Percentiles rank a stretch among this genome's conserved stretches.
phyloP scores from a whole-genome alignment of 257 asterid species.

The Ilex aquifolium region DNA sequence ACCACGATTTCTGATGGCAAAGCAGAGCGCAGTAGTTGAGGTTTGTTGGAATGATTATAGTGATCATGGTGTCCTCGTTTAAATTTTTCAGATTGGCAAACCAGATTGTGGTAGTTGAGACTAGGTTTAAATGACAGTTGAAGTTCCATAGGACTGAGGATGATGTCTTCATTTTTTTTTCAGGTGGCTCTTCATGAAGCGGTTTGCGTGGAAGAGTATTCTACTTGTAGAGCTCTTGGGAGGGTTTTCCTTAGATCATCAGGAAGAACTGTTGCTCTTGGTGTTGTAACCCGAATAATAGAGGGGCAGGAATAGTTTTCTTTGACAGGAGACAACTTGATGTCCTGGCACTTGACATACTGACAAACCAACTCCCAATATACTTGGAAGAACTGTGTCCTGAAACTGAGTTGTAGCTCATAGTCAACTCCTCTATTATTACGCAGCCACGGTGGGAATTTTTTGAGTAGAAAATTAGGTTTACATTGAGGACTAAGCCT shows the following conservation, averaged over 20 bases:
- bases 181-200: conserved; percentile 65
- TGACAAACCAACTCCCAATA: too few species aligned
- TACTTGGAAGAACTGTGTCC: too few species aligned
- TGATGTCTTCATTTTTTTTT: not conserved
- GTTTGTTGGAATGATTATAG: conserved; percentile 28
- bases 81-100: conserved; percentile 4
- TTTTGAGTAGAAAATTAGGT: too few species aligned
- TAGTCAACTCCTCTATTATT: too few species aligned
- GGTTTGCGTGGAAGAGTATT: conserved; percentile 76
- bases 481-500: too few species aligned
- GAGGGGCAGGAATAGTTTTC: conserved; percentile 21
- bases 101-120: not conserved
- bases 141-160: too few species aligned
- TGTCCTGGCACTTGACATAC: too few species aligned
- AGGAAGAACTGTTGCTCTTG: conserved; percentile 86
- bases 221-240: conserved; percentile 63
- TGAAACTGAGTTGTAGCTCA: too few species aligned
- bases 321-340: not conserved
- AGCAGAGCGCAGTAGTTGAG: conserved; percentile 87
- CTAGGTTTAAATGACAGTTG: too few species aligned
- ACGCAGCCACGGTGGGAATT: too few species aligned
- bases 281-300: conserved; percentile 57
- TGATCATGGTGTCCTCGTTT: not conserved
- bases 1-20: conserved; percentile 75
- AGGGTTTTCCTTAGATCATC: conserved; percentile 77